Conservation (phyloP, 169 alveolate species). For the Perkinsus chesapeaki region DNA sequence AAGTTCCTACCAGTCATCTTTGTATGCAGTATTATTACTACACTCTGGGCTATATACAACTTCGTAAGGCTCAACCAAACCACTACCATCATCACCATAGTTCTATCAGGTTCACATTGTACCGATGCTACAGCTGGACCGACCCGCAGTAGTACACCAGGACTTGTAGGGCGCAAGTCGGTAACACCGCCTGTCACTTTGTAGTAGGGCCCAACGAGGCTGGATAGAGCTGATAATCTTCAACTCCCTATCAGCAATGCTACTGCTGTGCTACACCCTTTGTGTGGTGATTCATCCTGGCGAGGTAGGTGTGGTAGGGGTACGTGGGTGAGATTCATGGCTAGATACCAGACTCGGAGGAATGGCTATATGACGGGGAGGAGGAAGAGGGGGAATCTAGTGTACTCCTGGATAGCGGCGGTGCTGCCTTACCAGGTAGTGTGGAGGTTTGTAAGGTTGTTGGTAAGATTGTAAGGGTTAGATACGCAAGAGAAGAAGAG, state of each 20-base stretch:
- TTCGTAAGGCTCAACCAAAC: background rate
- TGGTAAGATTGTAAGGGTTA: background rate
- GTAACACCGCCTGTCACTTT: background rate
- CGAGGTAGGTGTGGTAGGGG: no score
- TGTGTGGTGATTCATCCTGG: background rate
- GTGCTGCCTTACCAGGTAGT: no score
- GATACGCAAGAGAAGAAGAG: slow-evolving; percentile 38
- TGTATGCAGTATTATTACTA: background rate
- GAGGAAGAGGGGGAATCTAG: background rate
- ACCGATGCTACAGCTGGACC: background rate
- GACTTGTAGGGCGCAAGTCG: background rate
- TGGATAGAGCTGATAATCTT: background rate
- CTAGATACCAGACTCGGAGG: background rate
- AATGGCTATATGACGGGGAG: background rate
- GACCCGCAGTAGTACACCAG: background rate
- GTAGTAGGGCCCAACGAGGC: background rate
- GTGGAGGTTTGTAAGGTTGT: background rate
- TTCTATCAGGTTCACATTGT: background rate
- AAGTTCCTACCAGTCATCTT: background rate
- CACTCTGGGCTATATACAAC: background rate
- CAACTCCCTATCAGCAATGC: background rate
- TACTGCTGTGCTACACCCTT: background rate
- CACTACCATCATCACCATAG: background rate
- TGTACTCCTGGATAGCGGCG: background rate
- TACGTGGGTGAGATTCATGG: no score